A percentile compares a stretch with the other conserved stretches of the same genome.
These are phyloP conservation scores for Kregervanrija fluxuum DNA, from an alignment of 805 yeast genomes.

Conservation along the genomic window DNA sequence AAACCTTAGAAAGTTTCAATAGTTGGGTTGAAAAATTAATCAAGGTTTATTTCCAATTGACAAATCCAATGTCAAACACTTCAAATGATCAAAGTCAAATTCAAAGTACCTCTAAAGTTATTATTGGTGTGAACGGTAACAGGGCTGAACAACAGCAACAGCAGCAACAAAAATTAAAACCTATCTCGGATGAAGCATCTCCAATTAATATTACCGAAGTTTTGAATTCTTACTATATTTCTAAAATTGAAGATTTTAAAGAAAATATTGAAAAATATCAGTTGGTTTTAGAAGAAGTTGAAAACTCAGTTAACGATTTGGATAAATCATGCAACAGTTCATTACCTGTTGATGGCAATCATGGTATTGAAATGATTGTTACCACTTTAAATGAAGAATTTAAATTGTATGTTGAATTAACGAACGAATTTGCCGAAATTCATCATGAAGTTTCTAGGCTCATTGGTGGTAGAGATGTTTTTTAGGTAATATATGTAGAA, in stretches of 20 bases:
- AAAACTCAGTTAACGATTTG: slow-evolving; percentile 54
- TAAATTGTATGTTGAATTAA: slow-evolving; percentile 63
- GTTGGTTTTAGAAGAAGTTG: slow-evolving; percentile 46
- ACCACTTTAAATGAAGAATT: slow-evolving; percentile 63
- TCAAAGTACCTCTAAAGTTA: slow-evolving; percentile 17
- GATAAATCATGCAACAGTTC: slow-evolving; percentile 30
- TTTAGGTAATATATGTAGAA: slow-evolving; percentile 6
- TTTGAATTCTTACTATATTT: slow-evolving; percentile 43
- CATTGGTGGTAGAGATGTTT: slow-evolving; percentile 12
- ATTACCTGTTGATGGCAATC: slow-evolving; percentile 24
- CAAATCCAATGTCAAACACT: slow-evolving; percentile 27
- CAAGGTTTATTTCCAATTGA: slow-evolving; percentile 29
- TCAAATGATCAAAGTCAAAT: slow-evolving; percentile 17
- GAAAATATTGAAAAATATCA: slow-evolving; percentile 44
- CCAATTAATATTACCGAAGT: slow-evolving; percentile 45
- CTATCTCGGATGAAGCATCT: slow-evolving; percentile 27
- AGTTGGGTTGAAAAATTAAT: slow-evolving; percentile 33
- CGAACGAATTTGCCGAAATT: slow-evolving; percentile 65
- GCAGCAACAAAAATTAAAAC: slow-evolving; percentile 24
- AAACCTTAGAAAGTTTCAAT: slow-evolving; percentile 29
- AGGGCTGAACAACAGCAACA: slow-evolving; percentile 15
- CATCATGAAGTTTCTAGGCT: slow-evolving; percentile 44
- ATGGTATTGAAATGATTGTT: slow-evolving; percentile 44
- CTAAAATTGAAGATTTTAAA: slow-evolving; percentile 34
- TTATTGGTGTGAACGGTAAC: slow-evolving; percentile 27